A percentile compares a stretch with the other conserved stretches of the same genome.
These are phyloP conservation scores for Ceratobasidium sp. DNA, from an alignment of 1,284 basidiomycete species.

Conservation along the genomic window DNA sequence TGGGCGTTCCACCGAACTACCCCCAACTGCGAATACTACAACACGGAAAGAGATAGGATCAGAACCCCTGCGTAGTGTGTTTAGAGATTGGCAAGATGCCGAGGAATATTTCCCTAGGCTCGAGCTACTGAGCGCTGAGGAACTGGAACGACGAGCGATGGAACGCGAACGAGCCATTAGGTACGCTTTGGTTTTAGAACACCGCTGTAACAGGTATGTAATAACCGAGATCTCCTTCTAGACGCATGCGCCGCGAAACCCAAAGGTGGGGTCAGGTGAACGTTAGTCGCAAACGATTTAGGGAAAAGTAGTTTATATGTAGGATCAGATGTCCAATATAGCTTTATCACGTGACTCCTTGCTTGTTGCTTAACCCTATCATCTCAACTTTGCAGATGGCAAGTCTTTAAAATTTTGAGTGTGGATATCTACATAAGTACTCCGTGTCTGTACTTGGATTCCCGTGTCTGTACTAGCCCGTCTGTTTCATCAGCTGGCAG, in stretches of 20 bases:
- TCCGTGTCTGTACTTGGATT: neutral
- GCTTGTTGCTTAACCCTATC: conserved; percentile 8
- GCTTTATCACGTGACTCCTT: conserved; percentile 25
- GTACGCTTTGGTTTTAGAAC: conserved; percentile 56
- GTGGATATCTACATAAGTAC: neutral
- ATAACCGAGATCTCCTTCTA: neutral
- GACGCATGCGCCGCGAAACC: conserved; percentile 45
- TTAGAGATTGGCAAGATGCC: conserved; percentile 94
- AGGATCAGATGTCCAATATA: no score
- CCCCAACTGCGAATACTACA: neutral
- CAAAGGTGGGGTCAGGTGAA: conserved; percentile 43
- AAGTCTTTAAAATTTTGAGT: neutral
- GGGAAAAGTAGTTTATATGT: conserved; percentile 16
- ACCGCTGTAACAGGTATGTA: neutral
- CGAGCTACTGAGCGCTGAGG: conserved; percentile 87
- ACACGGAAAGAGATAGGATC: conserved; percentile 29
- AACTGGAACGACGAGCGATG: conserved; percentile 87
- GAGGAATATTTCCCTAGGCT: conserved; percentile 93
- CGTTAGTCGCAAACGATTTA: conserved; percentile 39
- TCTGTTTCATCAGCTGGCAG: conserved; percentile 1
- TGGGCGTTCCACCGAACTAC: conserved; percentile 3
- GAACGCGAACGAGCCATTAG: conserved; percentile 84
- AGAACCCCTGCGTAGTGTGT: conserved; percentile 67
- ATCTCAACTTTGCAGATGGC: neutral
- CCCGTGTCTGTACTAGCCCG: neutral